Base-by-base conservation (phyloP, 176 grass and related monocot species). In the Triticum dicoccoides region DNA sequence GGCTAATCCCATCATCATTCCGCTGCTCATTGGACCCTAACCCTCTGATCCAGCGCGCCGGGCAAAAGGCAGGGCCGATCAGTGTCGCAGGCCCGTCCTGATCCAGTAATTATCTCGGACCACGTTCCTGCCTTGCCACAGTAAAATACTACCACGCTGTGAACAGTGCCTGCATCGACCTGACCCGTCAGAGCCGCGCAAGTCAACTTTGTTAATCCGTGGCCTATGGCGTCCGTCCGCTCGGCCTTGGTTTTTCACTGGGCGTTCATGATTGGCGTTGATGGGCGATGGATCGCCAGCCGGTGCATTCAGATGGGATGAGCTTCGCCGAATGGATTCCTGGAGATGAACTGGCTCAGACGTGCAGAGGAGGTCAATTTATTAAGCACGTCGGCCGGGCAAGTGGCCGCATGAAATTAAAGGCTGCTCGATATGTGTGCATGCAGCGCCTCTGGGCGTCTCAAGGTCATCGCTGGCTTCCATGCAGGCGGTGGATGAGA, bases 1-100 rank as follows among this genome's bases (percentile, higher is more conserved):
- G 70, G 49, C 61, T 86, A 77, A 89, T 86, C 88, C 83, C 51
- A 17, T 18, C 77, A 86, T 81, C 83, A 63, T 82, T 37, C 82
- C 11, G 37, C 70, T 27, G 83, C 61, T 44, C 47, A 77, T 82
- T 89, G 88, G 88, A 30, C 83, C 77, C 88, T 85, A 67, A 75
- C 59, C 23, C 10, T 73, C 56, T 14, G 76, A 66, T 45, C 38
- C 32, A 13, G 11, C 1, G 11, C 12, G 45, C 45, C 45, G 45
- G 49, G 25, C 23, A 52, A 65, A 89, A 30, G 58, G 34, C 77
- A 56, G 15, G 11, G 13, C 37, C 3, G 65, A 84, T 79, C 87
- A n/a, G 39, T 65, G 74, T 76, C 83, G 59, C 33, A 42, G 49
- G 27, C 21, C 81, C 18, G 2, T 6, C 5, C 69, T 41, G 8